Base-by-base conservation (phyloP, 2,329 filamentous ascomycete genomes). In the Mollisiaceae sp. region DNA sequence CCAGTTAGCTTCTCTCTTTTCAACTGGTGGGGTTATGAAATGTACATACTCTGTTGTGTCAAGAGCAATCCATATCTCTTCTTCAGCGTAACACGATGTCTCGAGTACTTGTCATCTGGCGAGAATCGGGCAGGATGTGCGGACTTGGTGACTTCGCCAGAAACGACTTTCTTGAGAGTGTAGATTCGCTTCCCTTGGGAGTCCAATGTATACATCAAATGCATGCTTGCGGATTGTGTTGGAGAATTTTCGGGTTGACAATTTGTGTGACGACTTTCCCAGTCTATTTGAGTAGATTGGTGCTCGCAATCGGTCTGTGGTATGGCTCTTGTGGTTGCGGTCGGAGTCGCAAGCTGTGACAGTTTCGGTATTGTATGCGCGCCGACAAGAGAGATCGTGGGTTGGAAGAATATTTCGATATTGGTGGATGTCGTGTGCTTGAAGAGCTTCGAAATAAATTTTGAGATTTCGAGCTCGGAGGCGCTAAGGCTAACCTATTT, bases 81-180 rank as follows among this genome's bases (percentile, higher is more conserved):
- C 89, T 97, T 97, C 75, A 98, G 85, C 22, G 93, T 96, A 59
- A 98, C 93, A 74, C 95, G 89, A 82, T 98, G 94, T 77, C 93
- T 91, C 76, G 93, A 97, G 86, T 96, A 98, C 85, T 97, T 97
- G 85, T 99, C 95, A 82, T 99, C 95, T 70, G 95, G 95, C 56
- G 93, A 97, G 85, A 98, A 99, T 73, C 95, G 87, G 52, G 95
- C 95, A 56, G 95, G 94, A 82, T 98, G 94, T 64, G 95, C 95
- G 62, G 91, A 95, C 85, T 97, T 97, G 79, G 94, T 97, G 76
- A 97, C 92, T 77, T 93, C 88, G 77, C 91, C 91, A 74, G 89
- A 85, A 74, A 86, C 83, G 72, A 96, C 87, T 84, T 98, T 97
- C 83, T 97, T 94, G 71, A 98, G 88, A 57, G 95, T 98, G 86